Conservation (phyloP, 768 basidiomycete genomes). For the Trichaptum fuscoviolaceum region DNA sequence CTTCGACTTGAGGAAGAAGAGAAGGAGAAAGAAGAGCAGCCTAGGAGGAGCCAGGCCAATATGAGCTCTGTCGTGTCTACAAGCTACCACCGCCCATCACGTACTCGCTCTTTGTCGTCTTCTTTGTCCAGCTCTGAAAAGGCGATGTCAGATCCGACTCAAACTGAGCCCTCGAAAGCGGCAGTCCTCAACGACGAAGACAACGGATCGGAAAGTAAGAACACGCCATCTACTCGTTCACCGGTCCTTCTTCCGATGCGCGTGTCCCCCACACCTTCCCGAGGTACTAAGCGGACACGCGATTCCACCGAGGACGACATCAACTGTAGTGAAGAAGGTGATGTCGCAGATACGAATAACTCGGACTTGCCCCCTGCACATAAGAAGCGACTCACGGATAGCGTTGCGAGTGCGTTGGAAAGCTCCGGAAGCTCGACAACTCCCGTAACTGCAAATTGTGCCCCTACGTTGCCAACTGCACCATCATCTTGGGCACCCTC, state of each 20-base stretch:
- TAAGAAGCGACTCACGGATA: neutral
- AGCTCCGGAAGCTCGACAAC: neutral
- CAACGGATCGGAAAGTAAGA: neutral
- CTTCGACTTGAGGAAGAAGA: neutral
- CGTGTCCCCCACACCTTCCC: neutral
- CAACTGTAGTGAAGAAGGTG: neutral
- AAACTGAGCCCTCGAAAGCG: neutral
- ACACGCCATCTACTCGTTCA: neutral
- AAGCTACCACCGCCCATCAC: neutral
- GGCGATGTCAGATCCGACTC: neutral
- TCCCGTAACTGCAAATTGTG: neutral
- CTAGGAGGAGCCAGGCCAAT: neutral
- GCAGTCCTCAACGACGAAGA: neutral
- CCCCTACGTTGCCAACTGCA: neutral
- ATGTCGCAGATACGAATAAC: neutral
- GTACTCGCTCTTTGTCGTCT: neutral
- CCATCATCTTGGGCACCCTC: neutral
- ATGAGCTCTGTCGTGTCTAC: neutral
- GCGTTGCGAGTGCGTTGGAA: neutral
- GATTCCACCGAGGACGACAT: neutral
- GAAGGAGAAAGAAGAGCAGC: neutral
- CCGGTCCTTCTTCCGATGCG: neutral
- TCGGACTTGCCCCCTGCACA: neutral
- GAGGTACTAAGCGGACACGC: neutral
- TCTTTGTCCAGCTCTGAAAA: neutral